These are phyloP conservation scores for Kregervanrija pseudodelftensis DNA, from an alignment of 805 yeast genomes.

Conservation along the genomic window DNA sequence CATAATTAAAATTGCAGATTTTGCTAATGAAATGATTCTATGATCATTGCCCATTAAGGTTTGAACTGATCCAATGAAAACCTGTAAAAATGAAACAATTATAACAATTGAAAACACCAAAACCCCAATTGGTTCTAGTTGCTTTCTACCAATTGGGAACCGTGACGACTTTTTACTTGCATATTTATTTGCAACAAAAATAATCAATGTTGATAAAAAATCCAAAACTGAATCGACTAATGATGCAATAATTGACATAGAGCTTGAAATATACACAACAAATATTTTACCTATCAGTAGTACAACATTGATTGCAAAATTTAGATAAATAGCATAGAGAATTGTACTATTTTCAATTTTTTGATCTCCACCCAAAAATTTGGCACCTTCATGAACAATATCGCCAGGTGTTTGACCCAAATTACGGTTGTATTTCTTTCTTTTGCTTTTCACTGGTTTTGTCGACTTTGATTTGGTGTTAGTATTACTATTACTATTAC, in stretches of 20 bases:
- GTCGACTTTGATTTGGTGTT: too few species aligned
- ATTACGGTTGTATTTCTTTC: too few species aligned
- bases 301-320: conserved; percentile 52
- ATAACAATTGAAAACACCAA: conserved; percentile 66
- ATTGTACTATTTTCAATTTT: conserved; percentile 19
- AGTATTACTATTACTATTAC: too few species aligned
- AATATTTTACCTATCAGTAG: conserved; percentile 53
- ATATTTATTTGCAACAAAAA: conserved; percentile 50
- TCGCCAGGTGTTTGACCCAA: conserved; percentile 44
- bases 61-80: conserved; percentile 55
- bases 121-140: conserved; percentile 75
- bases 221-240: conserved; percentile 71
- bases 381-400: conserved; percentile 51
- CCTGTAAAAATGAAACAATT: conserved; percentile 64
- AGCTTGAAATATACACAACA: conserved; percentile 57
- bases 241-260: conserved; percentile 73
- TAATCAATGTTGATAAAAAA: conserved; percentile 66
- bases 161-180: conserved; percentile 30
- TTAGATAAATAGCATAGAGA: conserved; percentile 59
- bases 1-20: conserved; percentile 54
- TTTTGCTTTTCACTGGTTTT: too few species aligned
- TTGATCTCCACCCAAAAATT: conserved; percentile 38
- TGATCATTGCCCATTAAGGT: conserved; percentile 32
- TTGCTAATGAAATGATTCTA: conserved; percentile 40
- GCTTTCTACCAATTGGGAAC: conserved; percentile 65